Conservation (phyloP, 2,329 filamentous ascomycete genomes). For the Myriosclerotinia curreyana region DNA sequence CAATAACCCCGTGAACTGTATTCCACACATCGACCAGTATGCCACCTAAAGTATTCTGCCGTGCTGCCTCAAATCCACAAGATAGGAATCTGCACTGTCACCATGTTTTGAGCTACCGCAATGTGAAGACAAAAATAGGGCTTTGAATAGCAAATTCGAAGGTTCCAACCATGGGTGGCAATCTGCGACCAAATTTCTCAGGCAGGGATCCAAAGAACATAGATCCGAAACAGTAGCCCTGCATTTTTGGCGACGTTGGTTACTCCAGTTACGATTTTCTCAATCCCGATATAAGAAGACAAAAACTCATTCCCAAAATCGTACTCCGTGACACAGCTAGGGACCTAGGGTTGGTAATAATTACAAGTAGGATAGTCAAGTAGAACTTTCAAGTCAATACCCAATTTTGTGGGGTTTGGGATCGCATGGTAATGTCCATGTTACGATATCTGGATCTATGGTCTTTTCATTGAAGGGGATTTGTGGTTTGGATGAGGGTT, state of each 20-base stretch:
- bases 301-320: no score
- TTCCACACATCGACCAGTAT: constrained; percentile 64
- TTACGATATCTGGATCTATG: no score
- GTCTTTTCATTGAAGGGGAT: no score
- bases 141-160: constrained; percentile 46
- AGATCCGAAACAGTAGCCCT: background rate
- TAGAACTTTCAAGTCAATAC: no score
- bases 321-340: no score
- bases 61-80: constrained; percentile 50
- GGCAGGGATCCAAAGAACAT: constrained; percentile 44
- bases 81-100: constrained; percentile 54
- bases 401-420: no score
- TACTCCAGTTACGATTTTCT: no score
- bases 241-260: constrained; percentile 26
- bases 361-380: no score
- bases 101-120: constrained; percentile 50
- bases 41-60: constrained; percentile 50
- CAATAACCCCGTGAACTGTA: constrained; percentile 57
- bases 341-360: no score
- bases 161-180: constrained; percentile 47
- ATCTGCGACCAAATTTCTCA: constrained; percentile 49
- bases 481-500: no score
- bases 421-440: no score
- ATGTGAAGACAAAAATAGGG: constrained; percentile 56
- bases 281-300: no score